Conservation (phyloP, 1,139 yeast species). For the Magnusiomyces starmeri region DNA sequence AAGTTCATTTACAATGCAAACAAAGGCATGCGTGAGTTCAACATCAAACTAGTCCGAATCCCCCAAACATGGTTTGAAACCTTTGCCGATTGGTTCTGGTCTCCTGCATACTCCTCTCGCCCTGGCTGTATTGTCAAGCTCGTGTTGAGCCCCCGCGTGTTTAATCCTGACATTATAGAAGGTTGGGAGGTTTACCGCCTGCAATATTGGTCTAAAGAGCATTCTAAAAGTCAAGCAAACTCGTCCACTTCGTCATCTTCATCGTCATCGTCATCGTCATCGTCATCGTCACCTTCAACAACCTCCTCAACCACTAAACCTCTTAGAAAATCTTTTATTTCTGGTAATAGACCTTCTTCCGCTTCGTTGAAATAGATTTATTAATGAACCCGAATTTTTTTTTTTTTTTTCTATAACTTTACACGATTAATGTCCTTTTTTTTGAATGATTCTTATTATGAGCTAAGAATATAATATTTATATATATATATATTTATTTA, state of each 20-base stretch:
- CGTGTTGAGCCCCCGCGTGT: constrained; percentile 72
- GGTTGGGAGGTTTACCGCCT: constrained; percentile 93
- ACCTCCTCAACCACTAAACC: background rate
- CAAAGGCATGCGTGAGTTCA: constrained; percentile 78
- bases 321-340: background rate
- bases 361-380: too few relatives aligned
- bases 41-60: constrained; percentile 67
- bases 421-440: background rate
- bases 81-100: constrained; percentile 22
- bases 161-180: constrained; percentile 76
- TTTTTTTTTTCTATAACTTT: background rate
- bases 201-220: constrained; percentile 88
- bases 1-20: constrained; percentile 72
- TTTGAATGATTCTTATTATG: too few relatives aligned
- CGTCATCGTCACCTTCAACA: background rate
- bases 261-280: constrained; percentile 3
- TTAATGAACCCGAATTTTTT: too few relatives aligned
- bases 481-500: too few relatives aligned
- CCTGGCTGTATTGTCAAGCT: constrained; percentile 46
- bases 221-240: constrained; percentile 42
- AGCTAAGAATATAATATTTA: too few relatives aligned
- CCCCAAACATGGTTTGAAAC: constrained; percentile 50
- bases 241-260: constrained; percentile 1
- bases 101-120: constrained; percentile 23
- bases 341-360: background rate